Evolutionary conservation across 805 yeast genomes (phyloP).

Genomic region (Sungouiella thailandica): DNA sequence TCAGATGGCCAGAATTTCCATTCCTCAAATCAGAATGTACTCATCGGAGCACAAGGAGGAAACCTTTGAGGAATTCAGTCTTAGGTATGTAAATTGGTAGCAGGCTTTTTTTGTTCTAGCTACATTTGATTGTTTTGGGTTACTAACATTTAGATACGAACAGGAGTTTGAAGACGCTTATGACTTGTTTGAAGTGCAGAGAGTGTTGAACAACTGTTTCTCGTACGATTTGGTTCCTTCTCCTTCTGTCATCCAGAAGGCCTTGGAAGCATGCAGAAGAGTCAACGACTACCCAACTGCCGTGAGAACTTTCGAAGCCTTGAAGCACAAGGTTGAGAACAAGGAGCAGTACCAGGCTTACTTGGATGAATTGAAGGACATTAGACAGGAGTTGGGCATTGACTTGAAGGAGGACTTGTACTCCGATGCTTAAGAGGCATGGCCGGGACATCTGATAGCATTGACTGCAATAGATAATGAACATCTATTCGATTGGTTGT

Average conservation of each 20-base stretch:
- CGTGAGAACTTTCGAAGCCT: conserved; percentile 95
- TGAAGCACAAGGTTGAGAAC: conserved; percentile 93
- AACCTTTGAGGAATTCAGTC: conserved; percentile 91
- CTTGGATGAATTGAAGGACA: conserved; percentile 87
- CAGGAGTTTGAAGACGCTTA: conserved; percentile 84
- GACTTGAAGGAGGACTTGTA: conserved; percentile 88
- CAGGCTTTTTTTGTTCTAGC: neutral
- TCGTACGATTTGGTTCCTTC: conserved; percentile 98
- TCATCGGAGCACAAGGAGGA: conserved; percentile 79
- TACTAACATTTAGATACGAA: conserved; percentile 62
- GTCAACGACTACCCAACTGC: conserved; percentile 99
- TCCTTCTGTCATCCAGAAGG: conserved; percentile 92
- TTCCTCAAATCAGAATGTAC: conserved; percentile 55
- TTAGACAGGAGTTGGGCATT: conserved; percentile 88
- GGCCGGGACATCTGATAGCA: conserved; percentile 1
- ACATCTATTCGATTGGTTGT: conserved; percentile 2
- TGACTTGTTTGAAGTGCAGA: conserved; percentile 51
- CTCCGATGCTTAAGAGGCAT: conserved; percentile 22
- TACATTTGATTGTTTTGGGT: neutral
- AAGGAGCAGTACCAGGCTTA: conserved; percentile 92
- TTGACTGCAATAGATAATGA: conserved; percentile 8
- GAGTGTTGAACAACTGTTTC: conserved; percentile 96
- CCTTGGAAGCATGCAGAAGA: conserved; percentile 96
- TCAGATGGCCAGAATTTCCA: conserved; percentile 15
- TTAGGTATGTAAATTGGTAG: conserved; percentile 44